Base-by-base conservation (phyloP, 495 filamentous ascomycete species). In the Talaromyces adpressus region DNA sequence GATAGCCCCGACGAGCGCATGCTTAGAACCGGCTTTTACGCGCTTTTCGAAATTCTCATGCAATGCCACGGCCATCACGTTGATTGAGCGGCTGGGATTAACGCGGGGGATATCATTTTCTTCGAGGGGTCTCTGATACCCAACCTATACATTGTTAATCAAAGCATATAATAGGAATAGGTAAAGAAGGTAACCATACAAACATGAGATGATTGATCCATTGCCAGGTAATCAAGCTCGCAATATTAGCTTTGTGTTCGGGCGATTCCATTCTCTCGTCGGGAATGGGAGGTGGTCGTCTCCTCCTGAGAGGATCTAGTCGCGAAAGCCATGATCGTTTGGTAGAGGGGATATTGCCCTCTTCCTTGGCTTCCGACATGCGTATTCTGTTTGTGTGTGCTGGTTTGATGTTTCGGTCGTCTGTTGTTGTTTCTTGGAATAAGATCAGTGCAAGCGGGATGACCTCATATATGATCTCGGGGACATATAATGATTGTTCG, bases 51-150 rank as follows among this genome's bases (percentile, higher is more conserved):
- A 91, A 0, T 89, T 84, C 32, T 75, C 81, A 23, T 85, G 77
- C 30, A 94, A 73, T 66, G 83, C 88, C 9, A 73, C 71, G 6
- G 88, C 84, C 68, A 97, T 69, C 3, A 84, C 71, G 14, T 90
- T 84, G 51, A 89, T 87, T 16, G 83, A 78, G 45, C 93, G 82
- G 62, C 88, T 72, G 0, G 93, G 92, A 65, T 96, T 96, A 56
- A 97, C 89, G 0, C 77, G 79, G 85, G 91, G 96, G 62, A 98
- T 85, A 70, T 98, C 93, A 69, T 88, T 88, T 41, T 87, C 74
- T 66, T 97, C 91, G 5, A 98, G 82, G 12, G 87, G 86, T 12
- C 93, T 86, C 69, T 91, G 84, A 71, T 97, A 98, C 22, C 93
- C 93, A 2, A 74, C 70, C 69, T 64, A 12, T 51, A 20, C 6